Evolutionary conservation across 2,329 filamentous ascomycete genomes (phyloP).

Genomic region (Metarhizium anisopliae): DNA sequence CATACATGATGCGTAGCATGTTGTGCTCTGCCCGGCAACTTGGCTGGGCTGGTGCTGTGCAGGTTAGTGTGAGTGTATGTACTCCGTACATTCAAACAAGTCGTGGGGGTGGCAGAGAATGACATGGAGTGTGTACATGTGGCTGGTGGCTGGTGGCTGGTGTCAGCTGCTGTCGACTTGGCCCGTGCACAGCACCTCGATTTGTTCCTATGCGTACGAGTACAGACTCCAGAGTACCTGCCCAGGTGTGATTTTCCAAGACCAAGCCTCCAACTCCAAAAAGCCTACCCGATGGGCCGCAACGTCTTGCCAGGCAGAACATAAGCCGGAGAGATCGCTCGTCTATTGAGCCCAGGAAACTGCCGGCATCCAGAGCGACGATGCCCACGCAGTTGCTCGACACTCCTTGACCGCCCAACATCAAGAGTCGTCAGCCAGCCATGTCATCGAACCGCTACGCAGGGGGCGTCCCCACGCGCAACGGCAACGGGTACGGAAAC

Average conservation of each 20-base stretch:
- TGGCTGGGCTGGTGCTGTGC: no score
- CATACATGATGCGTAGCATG: not conserved
- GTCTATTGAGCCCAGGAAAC: not conserved
- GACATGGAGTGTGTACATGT: no score
- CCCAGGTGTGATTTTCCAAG: not conserved
- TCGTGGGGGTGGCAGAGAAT: no score
- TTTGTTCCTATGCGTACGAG: not conserved
- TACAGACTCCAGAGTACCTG: no score
- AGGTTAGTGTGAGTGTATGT: no score
- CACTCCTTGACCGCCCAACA: not conserved
- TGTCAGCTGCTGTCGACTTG: not conserved
- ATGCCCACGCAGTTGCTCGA: conserved; percentile 8
- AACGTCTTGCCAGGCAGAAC: not conserved
- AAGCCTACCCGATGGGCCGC: not conserved
- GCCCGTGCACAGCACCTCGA: conserved; percentile 1
- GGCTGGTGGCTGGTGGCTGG: not conserved
- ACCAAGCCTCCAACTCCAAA: not conserved
- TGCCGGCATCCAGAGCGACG: conserved; percentile 4
- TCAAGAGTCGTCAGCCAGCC: conserved; percentile 11
- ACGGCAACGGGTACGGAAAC: conserved; percentile 34
- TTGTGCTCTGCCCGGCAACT: not conserved
- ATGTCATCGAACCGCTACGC: conserved; percentile 47
- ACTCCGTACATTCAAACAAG: not conserved
- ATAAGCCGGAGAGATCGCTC: not conserved
- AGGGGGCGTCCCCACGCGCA: conserved; percentile 24